Conservation (phyloP, 192 early-diverging fungal species). For the Fimicolochytrium jonesii region DNA sequence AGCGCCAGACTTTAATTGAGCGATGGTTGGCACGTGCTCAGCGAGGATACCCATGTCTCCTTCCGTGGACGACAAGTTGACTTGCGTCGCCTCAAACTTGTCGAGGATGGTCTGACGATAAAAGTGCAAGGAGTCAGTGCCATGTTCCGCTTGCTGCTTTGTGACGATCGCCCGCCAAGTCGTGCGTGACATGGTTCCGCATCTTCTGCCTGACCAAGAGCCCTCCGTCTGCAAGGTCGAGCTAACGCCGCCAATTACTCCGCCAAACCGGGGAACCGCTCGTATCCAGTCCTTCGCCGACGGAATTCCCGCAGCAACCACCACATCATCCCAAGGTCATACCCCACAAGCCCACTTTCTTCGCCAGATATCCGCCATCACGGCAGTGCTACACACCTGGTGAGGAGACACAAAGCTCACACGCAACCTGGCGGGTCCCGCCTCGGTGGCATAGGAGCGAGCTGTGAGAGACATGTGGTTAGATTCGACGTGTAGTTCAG, state of each 20-base stretch:
- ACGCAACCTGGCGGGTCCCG: conserved; percentile 69
- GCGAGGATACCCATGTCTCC: conserved; percentile 98
- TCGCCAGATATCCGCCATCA: neutral
- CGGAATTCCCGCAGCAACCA: neutral
- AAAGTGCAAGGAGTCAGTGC: neutral
- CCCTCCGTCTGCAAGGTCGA: neutral
- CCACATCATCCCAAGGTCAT: neutral
- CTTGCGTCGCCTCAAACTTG: conserved; percentile 73
- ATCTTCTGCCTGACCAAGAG: neutral
- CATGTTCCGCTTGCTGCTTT: neutral
- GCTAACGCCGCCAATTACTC: neutral
- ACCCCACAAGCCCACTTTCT: neutral
- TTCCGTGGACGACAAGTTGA: conserved; percentile 86
- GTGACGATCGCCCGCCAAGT: neutral
- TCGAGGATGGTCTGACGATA: conserved; percentile 63
- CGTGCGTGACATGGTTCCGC: neutral
- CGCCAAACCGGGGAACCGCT: neutral
- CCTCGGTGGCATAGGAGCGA: conserved; percentile 81
- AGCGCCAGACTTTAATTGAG: conserved; percentile 88
- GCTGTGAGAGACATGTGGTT: conserved; percentile 7
- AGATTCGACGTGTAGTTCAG: neutral
- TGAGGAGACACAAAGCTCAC: conserved; percentile 90
- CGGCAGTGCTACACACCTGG: conserved; percentile 52
- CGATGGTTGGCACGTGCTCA: conserved; percentile 95
- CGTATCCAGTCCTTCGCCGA: neutral